phyloP scores from a whole-genome alignment of 73 alveolate genomes.

The Paramecium octaurelia region DNA sequence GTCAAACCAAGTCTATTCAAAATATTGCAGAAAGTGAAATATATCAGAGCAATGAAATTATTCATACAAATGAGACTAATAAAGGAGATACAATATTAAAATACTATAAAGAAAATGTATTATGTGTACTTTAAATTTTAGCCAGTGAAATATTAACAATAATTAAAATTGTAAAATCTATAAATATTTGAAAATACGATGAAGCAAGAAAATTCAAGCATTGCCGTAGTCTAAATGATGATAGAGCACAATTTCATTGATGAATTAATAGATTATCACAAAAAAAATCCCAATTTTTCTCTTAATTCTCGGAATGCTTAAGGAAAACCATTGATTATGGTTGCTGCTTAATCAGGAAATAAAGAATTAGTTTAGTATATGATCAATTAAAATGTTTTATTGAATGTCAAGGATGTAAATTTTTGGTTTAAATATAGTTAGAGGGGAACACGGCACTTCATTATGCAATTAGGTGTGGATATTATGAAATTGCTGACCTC shows the following conservation, averaged over 20 bases:
- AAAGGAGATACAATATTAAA: background rate
- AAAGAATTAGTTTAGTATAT: background rate
- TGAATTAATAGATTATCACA: background rate
- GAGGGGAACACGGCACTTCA: background rate
- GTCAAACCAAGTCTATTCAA: background rate
- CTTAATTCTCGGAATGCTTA: background rate
- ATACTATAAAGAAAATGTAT: background rate
- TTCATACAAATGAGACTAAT: background rate
- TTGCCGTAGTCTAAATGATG: background rate
- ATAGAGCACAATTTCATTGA: background rate
- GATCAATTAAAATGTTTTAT: background rate
- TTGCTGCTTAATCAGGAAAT: conserved; percentile 14
- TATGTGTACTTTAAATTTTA: background rate
- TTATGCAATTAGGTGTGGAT: background rate
- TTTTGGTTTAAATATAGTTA: background rate
- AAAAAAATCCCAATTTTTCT: background rate
- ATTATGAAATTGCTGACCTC: background rate
- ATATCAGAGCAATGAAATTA: background rate
- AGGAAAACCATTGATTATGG: background rate
- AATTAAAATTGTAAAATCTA: background rate
- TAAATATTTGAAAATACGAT: background rate
- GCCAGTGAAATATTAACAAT: background rate
- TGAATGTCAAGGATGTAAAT: background rate
- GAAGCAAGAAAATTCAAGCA: background rate
- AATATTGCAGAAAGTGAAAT: background rate